Evolutionary conservation across 805 yeast species (phyloP), one percentile per base, ranked within the genome.

Genomic region (Pichia nakasei): DNA sequence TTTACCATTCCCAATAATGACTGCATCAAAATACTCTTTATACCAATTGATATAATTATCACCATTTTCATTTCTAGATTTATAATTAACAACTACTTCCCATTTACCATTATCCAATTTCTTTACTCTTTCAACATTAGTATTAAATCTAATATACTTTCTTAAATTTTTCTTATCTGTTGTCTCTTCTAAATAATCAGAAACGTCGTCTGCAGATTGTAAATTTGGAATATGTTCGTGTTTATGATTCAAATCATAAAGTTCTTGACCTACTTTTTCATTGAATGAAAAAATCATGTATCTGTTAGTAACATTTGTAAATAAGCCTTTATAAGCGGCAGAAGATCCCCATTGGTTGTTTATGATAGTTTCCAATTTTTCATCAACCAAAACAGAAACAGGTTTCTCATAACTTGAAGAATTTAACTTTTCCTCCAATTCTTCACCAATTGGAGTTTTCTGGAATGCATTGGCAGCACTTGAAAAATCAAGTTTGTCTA

Each of bases 1-100:
- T 56, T 76, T 80, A 3, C 89, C 89, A 20, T 73, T 66, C 3
- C 86, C 83, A 9, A 80, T 56, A 2, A 77, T 75, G 9, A 83
- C 72, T 9, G 77, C 83, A 56, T 82, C 88, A 52, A 69, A 78
- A 22, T 49, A 50, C 41, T 73, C 70, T 35, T 54, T 57, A 48
- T 73, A 72, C 77, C 78, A 73, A 6, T 37, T 41, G 8, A 52
- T 38, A 32, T 34, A 22, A n/a, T 31, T 39, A 2, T 9, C 21
- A 9, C 49, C 49, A 37, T 46, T 38, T 7, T 35, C 29, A 27
- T 50, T 48, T 22, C 24, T 12, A 9, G 35, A 38, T 19, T 40
- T 45, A 26, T 42, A 58, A 50, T 47, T 43, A 3, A 50, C 41
- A 9, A 48, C 34, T 6, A 54, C 32, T 35, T 52, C 54, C 78